A percentile compares a stretch with the other conserved stretches of the same genome.
phyloP scores from a whole-genome alignment of 352 stramenopile genomes.

The Phytopythium sindhum region DNA sequence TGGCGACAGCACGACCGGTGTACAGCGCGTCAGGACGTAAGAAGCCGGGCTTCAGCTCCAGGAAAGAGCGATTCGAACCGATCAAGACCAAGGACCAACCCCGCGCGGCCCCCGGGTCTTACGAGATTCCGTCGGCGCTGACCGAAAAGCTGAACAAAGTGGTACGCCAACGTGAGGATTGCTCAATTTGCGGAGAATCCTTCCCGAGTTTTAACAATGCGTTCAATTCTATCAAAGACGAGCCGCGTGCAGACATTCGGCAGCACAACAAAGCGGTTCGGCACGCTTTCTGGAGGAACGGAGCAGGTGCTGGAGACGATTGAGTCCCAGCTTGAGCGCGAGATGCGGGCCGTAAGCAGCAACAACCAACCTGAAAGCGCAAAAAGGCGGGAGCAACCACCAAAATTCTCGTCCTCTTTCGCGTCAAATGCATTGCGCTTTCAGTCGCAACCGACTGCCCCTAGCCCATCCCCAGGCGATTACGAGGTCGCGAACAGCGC shows the following conservation, averaged over 20 bases:
- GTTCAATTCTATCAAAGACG: constrained; percentile 21
- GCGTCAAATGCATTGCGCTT: constrained; percentile 62
- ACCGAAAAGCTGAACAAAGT: constrained; percentile 68
- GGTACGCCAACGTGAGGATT: constrained; percentile 15
- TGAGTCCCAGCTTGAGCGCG: constrained; percentile 55
- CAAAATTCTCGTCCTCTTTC: constrained; percentile 61
- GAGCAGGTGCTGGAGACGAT: constrained; percentile 21
- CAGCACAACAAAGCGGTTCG: constrained; percentile 74
- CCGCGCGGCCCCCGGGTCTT: constrained; percentile 59
- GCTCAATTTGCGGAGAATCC: no score
- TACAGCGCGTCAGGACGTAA: constrained; percentile 25
- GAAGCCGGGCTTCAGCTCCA: constrained; percentile 61
- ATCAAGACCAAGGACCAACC: constrained; percentile 39
- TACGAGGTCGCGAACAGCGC: constrained; percentile 43
- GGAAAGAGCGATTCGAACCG: constrained; percentile 65
- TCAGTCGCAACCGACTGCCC: constrained; percentile 25
- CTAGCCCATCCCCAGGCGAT: constrained; percentile 54
- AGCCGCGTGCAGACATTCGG: constrained; percentile 70
- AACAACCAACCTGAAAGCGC: constrained; percentile 11
- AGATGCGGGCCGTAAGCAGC: constrained; percentile 34
- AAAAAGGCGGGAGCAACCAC: constrained; percentile 22
- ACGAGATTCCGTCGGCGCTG: constrained; percentile 56
- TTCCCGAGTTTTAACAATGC: neutral
- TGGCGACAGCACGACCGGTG: constrained; percentile 20
- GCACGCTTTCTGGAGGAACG: constrained; percentile 30